Base-by-base conservation (phyloP, 257 asterid genomes). In the Striga asiatica region DNA sequence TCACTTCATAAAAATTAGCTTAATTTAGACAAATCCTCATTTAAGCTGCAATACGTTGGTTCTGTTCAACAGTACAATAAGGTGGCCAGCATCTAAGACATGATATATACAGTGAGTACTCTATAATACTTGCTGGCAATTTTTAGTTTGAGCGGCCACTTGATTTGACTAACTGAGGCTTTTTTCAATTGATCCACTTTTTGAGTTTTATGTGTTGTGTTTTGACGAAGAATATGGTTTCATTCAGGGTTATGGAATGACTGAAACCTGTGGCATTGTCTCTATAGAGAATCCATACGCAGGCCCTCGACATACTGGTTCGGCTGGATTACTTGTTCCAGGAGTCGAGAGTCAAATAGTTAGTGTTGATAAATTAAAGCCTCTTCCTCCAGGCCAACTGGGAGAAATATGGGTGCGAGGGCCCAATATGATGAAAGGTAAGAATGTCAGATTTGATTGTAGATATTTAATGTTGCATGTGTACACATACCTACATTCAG, bases 361-460 rank as follows among this genome's bases (percentile, higher is more conserved):
- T 49, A 81, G 91, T 38, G 86, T 88, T 19, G 93, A 84, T 22
- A 81, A 67, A 35, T 20, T 48, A 58, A 82, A 76, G 72, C 81
- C 93, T 66, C 94, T 92, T 70, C 89, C 93, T 20, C 93, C 89
- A 20, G 79, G 79, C 4, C 71, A 88, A 54, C 47, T 79, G 61
- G 98, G 98, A 22, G 98, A 92, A 76, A 84, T 92, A 47, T 88
- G 97, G 86, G 95, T 82, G 8, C 78, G 98, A 24, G 98, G 97
- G 23, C 83, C 78, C 43, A 92, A 92, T 69, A 88, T 92, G 91
- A 80, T 88, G 95, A 67, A 71, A 84, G 96, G 98, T 91, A 70
- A 21, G 2, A 10, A 19, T 19, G 9, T 50, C 49, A 31, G 24
- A 16, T 63, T 21, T 42, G 25, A 37, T 8, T 8, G 3, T 50